Evolutionary conservation across 139 green algal genomes (phyloP).

Genomic region (Chlamydomonas incerta): DNA sequence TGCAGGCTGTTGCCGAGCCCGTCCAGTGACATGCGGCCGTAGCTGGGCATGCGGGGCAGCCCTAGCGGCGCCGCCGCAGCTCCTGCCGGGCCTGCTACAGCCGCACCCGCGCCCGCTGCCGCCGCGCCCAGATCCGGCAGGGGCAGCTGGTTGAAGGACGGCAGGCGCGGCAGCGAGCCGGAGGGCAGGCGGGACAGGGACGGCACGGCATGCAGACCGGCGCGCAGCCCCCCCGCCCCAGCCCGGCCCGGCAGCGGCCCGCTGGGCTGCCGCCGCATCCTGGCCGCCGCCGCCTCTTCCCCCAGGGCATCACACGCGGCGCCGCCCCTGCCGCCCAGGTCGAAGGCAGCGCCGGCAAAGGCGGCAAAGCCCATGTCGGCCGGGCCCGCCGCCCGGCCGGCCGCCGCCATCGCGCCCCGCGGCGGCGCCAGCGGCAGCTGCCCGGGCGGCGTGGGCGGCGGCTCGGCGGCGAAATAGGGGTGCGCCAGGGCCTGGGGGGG

Average conservation of each 20-base stretch:
- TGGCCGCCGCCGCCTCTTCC: no score
- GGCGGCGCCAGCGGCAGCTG: slow-evolving; percentile 23
- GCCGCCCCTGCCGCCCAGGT: no score
- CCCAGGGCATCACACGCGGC: no score
- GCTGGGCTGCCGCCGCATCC: neutral
- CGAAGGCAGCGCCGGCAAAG: neutral
- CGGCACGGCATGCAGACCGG: neutral
- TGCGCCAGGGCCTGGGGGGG: slow-evolving; percentile 72
- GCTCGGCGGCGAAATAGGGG: slow-evolving; percentile 73
- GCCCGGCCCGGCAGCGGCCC: neutral
- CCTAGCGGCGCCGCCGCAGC: no score
- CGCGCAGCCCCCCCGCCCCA: no score
- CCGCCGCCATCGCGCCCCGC: neutral
- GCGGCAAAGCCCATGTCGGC: neutral
- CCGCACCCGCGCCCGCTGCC: no score
- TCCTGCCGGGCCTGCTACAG: no score
- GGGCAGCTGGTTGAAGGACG: neutral
- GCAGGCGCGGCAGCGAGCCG: neutral
- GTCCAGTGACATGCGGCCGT: no score
- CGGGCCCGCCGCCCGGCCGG: neutral
- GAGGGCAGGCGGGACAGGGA: neutral
- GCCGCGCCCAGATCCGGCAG: no score
- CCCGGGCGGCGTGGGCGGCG: slow-evolving; percentile 40
- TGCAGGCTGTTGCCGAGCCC: neutral
- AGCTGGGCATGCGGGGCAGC: neutral